phyloP scores from a whole-genome alignment of 108 stramenopile species.

The Skeletonema tropicum region DNA sequence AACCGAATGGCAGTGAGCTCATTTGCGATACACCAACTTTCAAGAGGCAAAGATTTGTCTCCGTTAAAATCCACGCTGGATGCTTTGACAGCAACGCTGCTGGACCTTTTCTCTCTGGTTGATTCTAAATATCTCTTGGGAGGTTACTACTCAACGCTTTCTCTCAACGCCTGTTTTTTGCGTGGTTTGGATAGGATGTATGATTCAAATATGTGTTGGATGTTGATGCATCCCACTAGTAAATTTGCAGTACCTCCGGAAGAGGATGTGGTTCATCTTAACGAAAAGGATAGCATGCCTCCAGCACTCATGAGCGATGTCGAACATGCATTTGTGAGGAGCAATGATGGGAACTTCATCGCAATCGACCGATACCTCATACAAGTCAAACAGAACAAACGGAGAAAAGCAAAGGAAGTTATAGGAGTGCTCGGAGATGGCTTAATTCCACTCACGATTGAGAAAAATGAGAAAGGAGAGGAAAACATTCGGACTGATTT shows the following conservation, averaged over 20 bases:
- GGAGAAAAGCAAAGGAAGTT: slow-evolving; percentile 1
- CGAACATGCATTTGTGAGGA: slow-evolving; percentile 48
- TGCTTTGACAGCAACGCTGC: slow-evolving; percentile 36
- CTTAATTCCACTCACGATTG: slow-evolving; percentile 38
- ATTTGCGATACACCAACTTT: slow-evolving; percentile 22
- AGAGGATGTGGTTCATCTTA: slow-evolving; percentile 20
- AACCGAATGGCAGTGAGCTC: slow-evolving; percentile 19
- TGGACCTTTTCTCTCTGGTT: slow-evolving; percentile 47
- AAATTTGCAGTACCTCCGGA: slow-evolving; percentile 31
- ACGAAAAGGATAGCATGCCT: slow-evolving; percentile 24
- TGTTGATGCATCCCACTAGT: slow-evolving; percentile 44
- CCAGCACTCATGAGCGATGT: slow-evolving; percentile 51
- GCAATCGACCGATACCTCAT: slow-evolving; percentile 48
- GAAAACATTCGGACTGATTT: slow-evolving; percentile 42
- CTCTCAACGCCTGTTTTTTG: slow-evolving; percentile 49
- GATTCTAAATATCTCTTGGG: slow-evolving; percentile 49
- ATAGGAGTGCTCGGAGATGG: slow-evolving; percentile 49
- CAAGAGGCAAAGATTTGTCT: slow-evolving; percentile 24
- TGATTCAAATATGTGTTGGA: slow-evolving; percentile 55
- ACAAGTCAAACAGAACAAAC: not conserved
- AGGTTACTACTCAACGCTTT: slow-evolving; percentile 47
- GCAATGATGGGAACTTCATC: slow-evolving; percentile 42
- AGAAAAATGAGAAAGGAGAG: slow-evolving; percentile 27
- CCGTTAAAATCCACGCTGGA: slow-evolving; percentile 25
- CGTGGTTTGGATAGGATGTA: slow-evolving; percentile 49